These are phyloP conservation scores for Cucurbita pepo DNA, from an alignment of 306 rosid genomes.

Conservation along the genomic window DNA sequence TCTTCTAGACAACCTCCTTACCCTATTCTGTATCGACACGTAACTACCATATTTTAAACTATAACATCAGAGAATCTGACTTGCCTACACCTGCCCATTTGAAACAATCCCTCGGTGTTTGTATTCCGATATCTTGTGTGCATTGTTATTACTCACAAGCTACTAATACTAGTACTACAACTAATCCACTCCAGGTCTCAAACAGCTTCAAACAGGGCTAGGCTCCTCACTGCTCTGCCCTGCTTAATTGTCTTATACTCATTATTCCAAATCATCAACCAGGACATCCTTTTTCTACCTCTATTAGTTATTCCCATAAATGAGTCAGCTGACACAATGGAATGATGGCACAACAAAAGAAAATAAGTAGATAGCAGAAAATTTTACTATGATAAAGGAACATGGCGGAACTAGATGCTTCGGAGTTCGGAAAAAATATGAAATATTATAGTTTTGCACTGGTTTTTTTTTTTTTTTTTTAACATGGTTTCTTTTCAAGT, in stretches of 20 bases:
- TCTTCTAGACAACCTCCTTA: background rate
- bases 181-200: background rate
- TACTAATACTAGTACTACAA: background rate
- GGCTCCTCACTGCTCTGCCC: background rate
- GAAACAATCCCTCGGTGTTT: background rate
- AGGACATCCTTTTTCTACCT: background rate
- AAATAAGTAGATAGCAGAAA: background rate
- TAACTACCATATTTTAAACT: background rate
- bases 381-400: background rate
- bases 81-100: background rate
- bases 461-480: background rate
- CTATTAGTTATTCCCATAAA: background rate
- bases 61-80: background rate
- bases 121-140: background rate
- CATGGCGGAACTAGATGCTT: background rate
- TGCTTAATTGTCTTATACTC: background rate
- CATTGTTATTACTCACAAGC: background rate
- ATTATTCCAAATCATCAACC: background rate
- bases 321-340: background rate
- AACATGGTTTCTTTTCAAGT: background rate
- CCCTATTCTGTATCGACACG: background rate
- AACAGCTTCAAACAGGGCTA: background rate
- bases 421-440: background rate
- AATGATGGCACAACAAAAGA: background rate
- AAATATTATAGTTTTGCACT: background rate